These are phyloP conservation scores for Quercus phellos DNA, from an alignment of 331 rosid species.

Conservation along the genomic window DNA sequence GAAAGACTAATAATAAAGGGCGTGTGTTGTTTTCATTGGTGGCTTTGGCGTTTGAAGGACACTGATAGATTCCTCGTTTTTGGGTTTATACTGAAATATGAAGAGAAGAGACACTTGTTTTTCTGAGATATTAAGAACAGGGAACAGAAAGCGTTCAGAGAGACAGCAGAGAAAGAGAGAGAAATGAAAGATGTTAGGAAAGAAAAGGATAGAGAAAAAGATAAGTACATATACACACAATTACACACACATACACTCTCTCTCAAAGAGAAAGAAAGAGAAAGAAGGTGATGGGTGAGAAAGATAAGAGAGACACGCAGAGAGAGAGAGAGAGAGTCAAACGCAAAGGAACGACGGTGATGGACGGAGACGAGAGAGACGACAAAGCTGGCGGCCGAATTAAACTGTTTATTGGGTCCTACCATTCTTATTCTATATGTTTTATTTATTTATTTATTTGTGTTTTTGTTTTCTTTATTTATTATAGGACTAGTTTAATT, in stretches of 20 bases:
- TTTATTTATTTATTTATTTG: not conserved
- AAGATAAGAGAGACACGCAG: constrained; percentile 1
- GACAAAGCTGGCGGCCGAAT: constrained; percentile 91
- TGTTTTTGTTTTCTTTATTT: not conserved
- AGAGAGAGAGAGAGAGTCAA: constrained; percentile 44
- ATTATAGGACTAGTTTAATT: not conserved
- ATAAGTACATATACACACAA: not conserved
- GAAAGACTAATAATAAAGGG: too few relatives aligned
- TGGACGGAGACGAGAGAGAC: constrained; percentile 71
- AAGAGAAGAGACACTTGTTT: constrained; percentile 35
- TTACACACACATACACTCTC: constrained; percentile 1
- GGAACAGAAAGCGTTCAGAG: constrained; percentile 27
- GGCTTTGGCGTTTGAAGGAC: not conserved
- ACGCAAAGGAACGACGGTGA: constrained; percentile 55
- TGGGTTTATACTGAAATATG: constrained; percentile 23
- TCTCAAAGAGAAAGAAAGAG: constrained; percentile 14
- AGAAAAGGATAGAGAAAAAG: constrained; percentile 8
- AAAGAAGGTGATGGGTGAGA: not conserved
- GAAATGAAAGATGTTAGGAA: constrained; percentile 26
- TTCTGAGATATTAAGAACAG: constrained; percentile 20
- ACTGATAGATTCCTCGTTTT: constrained; percentile 42
- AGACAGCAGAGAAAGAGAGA: constrained; percentile 20
- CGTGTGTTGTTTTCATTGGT: too few relatives aligned
- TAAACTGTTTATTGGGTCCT: constrained; percentile 63
- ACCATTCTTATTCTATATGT: not conserved